phyloP scores from a whole-genome alignment of 2,329 filamentous ascomycete species.

The Teratosphaeria viscida region DNA sequence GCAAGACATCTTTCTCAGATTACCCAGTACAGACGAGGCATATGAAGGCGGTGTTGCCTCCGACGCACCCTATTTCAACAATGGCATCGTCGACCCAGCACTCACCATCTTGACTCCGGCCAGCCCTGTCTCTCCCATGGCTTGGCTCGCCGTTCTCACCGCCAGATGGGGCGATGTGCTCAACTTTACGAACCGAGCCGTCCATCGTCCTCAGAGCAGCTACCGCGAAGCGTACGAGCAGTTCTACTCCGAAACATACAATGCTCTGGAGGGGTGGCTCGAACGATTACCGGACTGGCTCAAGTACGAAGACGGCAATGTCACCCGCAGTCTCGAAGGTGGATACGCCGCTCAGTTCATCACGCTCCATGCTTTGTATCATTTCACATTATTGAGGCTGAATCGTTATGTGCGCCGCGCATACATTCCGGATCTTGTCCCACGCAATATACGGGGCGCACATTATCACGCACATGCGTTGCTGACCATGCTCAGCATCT shows the following conservation, averaged over 20 bases:
- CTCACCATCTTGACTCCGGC: constrained; percentile 26
- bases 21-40: constrained; percentile 51
- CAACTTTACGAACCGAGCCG: constrained; percentile 46
- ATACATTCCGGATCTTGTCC: constrained; percentile 32
- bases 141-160: constrained; percentile 51
- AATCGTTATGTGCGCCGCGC: constrained; percentile 48
- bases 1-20: constrained; percentile 55
- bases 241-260: constrained; percentile 43
- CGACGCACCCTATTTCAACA: constrained; percentile 51
- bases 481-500: constrained; percentile 29
- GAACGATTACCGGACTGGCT: constrained; percentile 46
- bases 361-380: constrained; percentile 57
- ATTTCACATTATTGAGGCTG: constrained; percentile 53
- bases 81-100: constrained; percentile 33
- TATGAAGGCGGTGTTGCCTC: constrained; percentile 53
- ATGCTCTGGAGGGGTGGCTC: constrained; percentile 49
- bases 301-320: constrained; percentile 45
- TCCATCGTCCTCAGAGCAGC: constrained; percentile 33
- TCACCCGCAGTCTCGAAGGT: constrained; percentile 44
- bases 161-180: constrained; percentile 57
- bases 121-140: constrained; percentile 42
- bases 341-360: constrained; percentile 51
- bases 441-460: constrained; percentile 39
- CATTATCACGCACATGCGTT: constrained; percentile 44
- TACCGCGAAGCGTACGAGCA: constrained; percentile 39